Percentiles rank a stretch among this genome's conserved stretches.
phyloP scores from a whole-genome alignment of 495 filamentous ascomycete genomes.

The Penicillium egyptiacum region DNA sequence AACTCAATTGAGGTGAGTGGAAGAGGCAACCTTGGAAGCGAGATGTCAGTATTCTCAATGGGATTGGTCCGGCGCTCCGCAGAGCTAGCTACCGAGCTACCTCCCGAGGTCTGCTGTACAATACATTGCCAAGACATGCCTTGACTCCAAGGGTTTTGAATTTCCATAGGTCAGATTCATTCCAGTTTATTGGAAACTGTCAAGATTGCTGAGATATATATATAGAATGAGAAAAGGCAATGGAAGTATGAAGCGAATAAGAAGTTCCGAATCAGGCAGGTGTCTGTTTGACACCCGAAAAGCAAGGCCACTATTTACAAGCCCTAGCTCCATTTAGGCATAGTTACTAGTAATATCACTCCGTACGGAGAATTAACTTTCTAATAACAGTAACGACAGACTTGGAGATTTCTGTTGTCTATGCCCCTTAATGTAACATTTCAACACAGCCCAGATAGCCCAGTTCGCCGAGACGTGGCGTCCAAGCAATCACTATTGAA shows the following conservation, averaged over 20 bases:
- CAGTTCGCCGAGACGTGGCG: neutral
- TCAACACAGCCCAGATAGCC: neutral
- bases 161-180: neutral
- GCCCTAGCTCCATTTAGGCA: neutral
- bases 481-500: neutral
- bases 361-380: neutral
- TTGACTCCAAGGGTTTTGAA: slow-evolving; percentile 40
- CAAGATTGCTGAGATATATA: neutral
- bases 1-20: too few relatives aligned
- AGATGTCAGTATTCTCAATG: neutral
- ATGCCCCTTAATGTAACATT: neutral
- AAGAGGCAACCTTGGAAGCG: too few relatives aligned
- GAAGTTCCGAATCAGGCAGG: neutral
- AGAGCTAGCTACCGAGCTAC: neutral
- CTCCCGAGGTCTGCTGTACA: slow-evolving; percentile 10
- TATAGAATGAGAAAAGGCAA: neutral
- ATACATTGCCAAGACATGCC: slow-evolving; percentile 34
- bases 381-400: neutral
- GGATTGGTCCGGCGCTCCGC: neutral
- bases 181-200: neutral
- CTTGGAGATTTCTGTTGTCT: neutral
- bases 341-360: neutral
- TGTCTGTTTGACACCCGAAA: neutral
- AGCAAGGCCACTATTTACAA: neutral
- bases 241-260: neutral